Percentiles rank a stretch among this genome's conserved stretches.
phyloP scores from a whole-genome alignment of 768 basidiomycete species.

The Podaxis carcinomalis region DNA sequence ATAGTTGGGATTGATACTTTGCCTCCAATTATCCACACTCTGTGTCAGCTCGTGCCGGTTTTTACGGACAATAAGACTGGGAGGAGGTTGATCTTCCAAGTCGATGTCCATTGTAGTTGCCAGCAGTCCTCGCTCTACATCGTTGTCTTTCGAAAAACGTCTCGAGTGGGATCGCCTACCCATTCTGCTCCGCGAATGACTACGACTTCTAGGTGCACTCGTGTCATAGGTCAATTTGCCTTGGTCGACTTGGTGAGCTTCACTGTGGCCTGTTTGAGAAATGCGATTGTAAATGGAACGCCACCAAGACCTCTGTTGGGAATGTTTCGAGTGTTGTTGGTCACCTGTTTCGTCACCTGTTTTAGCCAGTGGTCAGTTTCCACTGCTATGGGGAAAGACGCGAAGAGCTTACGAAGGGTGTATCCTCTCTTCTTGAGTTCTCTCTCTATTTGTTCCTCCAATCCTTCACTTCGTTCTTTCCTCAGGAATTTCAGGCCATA shows the following conservation, averaged over 20 bases:
- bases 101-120: slow-evolving; percentile 6
- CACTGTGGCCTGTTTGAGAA: slow-evolving; percentile 38
- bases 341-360: not conserved
- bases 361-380: not conserved
- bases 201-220: not conserved
- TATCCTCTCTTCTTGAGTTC: slow-evolving; percentile 50
- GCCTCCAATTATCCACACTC: slow-evolving; percentile 6
- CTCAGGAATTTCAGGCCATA: slow-evolving; percentile 36
- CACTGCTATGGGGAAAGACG: not conserved
- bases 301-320: slow-evolving; percentile 47
- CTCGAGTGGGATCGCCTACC: slow-evolving; percentile 10
- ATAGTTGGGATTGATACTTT: not conserved
- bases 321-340: not conserved
- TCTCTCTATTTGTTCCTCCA: slow-evolving; percentile 48
- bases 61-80: slow-evolving; percentile 20
- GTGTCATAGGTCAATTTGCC: slow-evolving; percentile 12
- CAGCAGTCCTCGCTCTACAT: slow-evolving; percentile 11
- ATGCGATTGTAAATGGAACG: slow-evolving; percentile 47
- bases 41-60: not conserved
- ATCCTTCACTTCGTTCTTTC: slow-evolving; percentile 47
- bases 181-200: not conserved
- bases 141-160: slow-evolving; percentile 13
- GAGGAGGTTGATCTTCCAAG: slow-evolving; percentile 22
- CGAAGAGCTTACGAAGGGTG: slow-evolving; percentile 26
- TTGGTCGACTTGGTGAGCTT: slow-evolving; percentile 22